These are phyloP conservation scores for Peronospora destructor DNA, from an alignment of 352 stramenopile species.

Conservation along the genomic window DNA sequence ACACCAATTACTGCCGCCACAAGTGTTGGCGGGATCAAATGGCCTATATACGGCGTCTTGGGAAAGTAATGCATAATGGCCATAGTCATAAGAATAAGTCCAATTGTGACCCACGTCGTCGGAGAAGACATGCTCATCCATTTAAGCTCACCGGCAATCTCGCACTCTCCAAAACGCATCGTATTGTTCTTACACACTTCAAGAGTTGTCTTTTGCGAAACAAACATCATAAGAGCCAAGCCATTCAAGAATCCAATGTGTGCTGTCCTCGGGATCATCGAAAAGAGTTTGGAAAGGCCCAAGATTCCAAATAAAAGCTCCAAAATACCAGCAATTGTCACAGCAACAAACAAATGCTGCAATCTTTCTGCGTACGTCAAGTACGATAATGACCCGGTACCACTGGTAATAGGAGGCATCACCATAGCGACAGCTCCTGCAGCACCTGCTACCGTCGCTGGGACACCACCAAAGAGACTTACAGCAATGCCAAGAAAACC, in stretches of 20 bases:
- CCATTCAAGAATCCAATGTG: conserved; percentile 96
- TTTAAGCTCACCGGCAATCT: conserved; percentile 48
- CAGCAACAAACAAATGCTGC: conserved; percentile 82
- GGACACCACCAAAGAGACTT: conserved; percentile 80
- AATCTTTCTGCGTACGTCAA: conserved; percentile 68
- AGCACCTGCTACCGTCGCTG: conserved; percentile 83
- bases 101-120: conserved; percentile 58
- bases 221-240: conserved; percentile 91
- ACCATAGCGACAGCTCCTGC: conserved; percentile 89
- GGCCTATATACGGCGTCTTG: conserved; percentile 48
- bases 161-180: conserved; percentile 70
- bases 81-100: conserved; percentile 74
- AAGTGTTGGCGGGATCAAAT: conserved; percentile 72
- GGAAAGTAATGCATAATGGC: conserved; percentile 84
- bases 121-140: conserved; percentile 64
- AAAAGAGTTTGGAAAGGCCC: conserved; percentile 86
- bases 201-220: conserved; percentile 91
- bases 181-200: conserved; percentile 54
- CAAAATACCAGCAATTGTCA: conserved; percentile 80
- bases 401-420: conserved; percentile 76
- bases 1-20: conserved; percentile 70
- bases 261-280: conserved; percentile 89
- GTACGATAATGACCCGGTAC: conserved; percentile 36
- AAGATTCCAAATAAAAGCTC: conserved; percentile 82
- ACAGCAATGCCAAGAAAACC: conserved; percentile 87